phyloP scores from a whole-genome alignment of 345 rosid genomes.

The Rhizophora apiculata region DNA sequence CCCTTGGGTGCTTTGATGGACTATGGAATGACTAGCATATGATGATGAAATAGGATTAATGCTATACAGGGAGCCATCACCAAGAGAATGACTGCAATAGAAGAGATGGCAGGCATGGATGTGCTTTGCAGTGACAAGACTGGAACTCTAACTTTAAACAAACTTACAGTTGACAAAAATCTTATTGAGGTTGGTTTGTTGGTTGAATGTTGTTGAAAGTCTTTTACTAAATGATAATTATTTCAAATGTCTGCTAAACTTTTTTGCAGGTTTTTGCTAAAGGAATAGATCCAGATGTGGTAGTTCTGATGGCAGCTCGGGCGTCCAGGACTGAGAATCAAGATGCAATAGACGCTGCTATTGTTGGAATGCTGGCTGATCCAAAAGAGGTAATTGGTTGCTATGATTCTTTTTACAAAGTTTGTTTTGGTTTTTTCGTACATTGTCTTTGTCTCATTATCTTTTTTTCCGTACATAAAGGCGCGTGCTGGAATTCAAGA shows the following conservation, averaged over 20 bases:
- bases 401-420: neutral
- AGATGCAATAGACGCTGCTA: slow-evolving; percentile 96
- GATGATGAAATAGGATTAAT: slow-evolving; percentile 13
- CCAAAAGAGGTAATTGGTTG: slow-evolving; percentile 74
- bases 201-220: no score
- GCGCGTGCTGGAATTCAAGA: slow-evolving; percentile 97
- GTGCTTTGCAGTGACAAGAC: slow-evolving; percentile 99
- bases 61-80: slow-evolving; percentile 89
- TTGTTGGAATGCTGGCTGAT: slow-evolving; percentile 95
- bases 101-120: slow-evolving; percentile 99
- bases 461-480: slow-evolving; percentile 32
- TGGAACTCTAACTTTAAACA: slow-evolving; percentile 94
- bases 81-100: slow-evolving; percentile 99
- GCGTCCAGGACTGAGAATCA: slow-evolving; percentile 94
- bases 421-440: neutral
- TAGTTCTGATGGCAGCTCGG: slow-evolving; percentile 91
- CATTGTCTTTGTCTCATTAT: neutral
- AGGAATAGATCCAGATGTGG: slow-evolving; percentile 85
- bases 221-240: neutral
- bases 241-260: slow-evolving; percentile 21
- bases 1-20: slow-evolving; percentile 7
- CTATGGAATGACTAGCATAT: slow-evolving; percentile 5
- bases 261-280: slow-evolving; percentile 72
- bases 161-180: slow-evolving; percentile 90
- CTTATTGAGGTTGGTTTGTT: slow-evolving; percentile 73